Conservation (phyloP, 495 filamentous ascomycete species). For the Neohortaea acidophila region DNA sequence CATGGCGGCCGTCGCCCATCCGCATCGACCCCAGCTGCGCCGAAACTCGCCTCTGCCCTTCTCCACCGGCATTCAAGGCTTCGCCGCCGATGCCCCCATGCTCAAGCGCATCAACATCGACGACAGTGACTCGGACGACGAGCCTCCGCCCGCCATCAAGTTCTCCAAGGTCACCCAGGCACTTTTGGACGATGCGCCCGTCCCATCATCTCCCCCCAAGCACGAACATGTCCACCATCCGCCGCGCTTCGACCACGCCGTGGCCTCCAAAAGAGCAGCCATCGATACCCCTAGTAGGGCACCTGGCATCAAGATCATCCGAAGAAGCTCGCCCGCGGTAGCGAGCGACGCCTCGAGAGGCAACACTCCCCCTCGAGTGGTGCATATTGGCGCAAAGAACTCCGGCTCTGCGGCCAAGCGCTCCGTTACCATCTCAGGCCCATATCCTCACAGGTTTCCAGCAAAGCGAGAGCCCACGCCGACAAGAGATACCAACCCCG, state of each 20-base stretch:
- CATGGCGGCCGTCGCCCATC: conserved; percentile 19
- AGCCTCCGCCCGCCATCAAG: conserved; percentile 27
- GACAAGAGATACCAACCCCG: conserved; percentile 2
- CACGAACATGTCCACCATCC: conserved; percentile 7
- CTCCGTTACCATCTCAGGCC: conserved; percentile 14
- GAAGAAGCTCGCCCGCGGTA: conserved; percentile 15
- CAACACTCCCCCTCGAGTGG: conserved; percentile 15
- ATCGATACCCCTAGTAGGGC: conserved; percentile 18
- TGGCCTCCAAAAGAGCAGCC: conserved; percentile 6
- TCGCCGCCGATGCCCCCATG: conserved; percentile 22
- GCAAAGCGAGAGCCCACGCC: conserved; percentile 11
- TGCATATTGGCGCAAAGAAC: conserved; percentile 10
- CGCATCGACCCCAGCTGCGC: conserved; percentile 12
- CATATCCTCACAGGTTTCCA: conserved; percentile 9
- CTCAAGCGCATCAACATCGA: conserved; percentile 26
- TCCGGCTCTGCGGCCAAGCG: conserved; percentile 7
- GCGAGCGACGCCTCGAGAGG: conserved; percentile 3
- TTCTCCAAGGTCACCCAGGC: conserved; percentile 29
- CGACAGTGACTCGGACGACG: conserved; percentile 28
- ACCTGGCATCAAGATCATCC: conserved; percentile 14
- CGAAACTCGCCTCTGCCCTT: conserved; percentile 26
- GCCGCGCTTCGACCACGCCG: conserved; percentile 15
- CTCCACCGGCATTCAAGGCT: conserved; percentile 21
- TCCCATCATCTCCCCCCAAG: conserved; percentile 22
- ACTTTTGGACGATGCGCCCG: conserved; percentile 22